Evolutionary conservation across 208 protist genomes (phyloP).

Genomic region (Crithidia sp.): DNA sequence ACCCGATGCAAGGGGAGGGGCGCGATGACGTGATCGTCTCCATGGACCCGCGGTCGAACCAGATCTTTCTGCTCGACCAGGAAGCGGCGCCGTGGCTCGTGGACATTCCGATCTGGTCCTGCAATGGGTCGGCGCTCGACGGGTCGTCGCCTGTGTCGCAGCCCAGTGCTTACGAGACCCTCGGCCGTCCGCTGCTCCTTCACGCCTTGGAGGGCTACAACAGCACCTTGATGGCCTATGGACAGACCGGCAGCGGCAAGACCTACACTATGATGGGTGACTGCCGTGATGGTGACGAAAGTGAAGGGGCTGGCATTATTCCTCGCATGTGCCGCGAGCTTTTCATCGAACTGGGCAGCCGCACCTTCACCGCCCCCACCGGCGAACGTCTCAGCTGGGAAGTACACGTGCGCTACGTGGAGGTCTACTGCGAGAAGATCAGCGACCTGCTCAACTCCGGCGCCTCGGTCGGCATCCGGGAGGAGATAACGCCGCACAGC

Average conservation of each 20-base stretch:
- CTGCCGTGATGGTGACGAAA: conserved; percentile 12
- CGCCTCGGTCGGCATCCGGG: conserved; percentile 58
- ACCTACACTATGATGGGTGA: conserved; percentile 92
- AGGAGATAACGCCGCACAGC: conserved; percentile 68
- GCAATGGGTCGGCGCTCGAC: conserved; percentile 46
- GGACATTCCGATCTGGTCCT: conserved; percentile 78
- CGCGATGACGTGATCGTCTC: conserved; percentile 63
- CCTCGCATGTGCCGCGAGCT: conserved; percentile 84
- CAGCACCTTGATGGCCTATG: conserved; percentile 92
- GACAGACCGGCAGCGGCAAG: conserved; percentile 91
- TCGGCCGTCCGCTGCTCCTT: conserved; percentile 89
- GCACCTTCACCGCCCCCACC: conserved; percentile 42
- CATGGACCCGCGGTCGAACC: conserved; percentile 59
- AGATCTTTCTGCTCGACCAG: conserved; percentile 46
- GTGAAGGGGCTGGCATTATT: conserved; percentile 73
- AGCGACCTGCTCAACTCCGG: conserved; percentile 84
- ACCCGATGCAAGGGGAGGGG: conserved; percentile 38
- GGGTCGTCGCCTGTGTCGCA: conserved; percentile 62
- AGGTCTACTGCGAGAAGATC: conserved; percentile 92
- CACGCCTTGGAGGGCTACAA: conserved; percentile 93
- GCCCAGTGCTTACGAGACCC: conserved; percentile 72
- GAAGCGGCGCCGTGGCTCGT: conserved; percentile 52
- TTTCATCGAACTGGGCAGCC: conserved; percentile 61
- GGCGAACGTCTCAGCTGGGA: conserved; percentile 78
- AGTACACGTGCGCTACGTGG: conserved; percentile 84